Evolutionary conservation across 768 basidiomycete species (phyloP), one percentile per base, ranked within the genome.

Genomic region (Kwoniella pini): DNA sequence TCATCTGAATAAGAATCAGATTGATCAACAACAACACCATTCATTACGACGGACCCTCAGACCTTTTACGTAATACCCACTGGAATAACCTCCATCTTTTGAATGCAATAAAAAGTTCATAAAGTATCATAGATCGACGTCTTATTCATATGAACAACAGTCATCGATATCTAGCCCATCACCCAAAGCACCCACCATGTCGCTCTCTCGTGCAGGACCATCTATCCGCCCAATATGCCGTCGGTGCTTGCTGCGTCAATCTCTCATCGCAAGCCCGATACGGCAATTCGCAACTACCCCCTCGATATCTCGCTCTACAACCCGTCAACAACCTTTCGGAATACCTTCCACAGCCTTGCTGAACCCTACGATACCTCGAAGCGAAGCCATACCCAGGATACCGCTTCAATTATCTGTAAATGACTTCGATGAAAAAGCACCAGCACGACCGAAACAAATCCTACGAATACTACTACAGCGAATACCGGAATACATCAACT

Each of bases 401-500:
- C 54, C 53, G 48, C 15, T 58, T 2, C 50, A 57, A 27, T 54
- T 64, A 12, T 31, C 50, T 3, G 51, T 64, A 3, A 27, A 26
- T 21, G 68, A 64, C 15, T 73, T 68, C 36, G 27, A 60, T 17
- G 48, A 62, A 4, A 46, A 44, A 48, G 49, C 69, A 7, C 56
- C 62, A 13, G 64, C 68, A 1, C 40, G 10, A 17, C 51, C 64
- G 7, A 15, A 19, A 0, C 40, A 59, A 19, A 30, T 71, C 17
- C n/a, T 59, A 13, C 44, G 50, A 11, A 7, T 57, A 6, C 21
- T 73, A 9, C 49, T 65, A 1, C n/a, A 28, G 9, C 58, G 69
- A 13, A 21, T 73, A n/a, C 58, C 63, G 1, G 68, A 69, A 28
- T 75, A 62, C 55, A 49, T 44, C 11, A 28, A 19, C 0, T 66